Evolutionary conservation across 2,329 filamentous ascomycete species (phyloP).

Genomic region (Drechmeria coniospora): DNA sequence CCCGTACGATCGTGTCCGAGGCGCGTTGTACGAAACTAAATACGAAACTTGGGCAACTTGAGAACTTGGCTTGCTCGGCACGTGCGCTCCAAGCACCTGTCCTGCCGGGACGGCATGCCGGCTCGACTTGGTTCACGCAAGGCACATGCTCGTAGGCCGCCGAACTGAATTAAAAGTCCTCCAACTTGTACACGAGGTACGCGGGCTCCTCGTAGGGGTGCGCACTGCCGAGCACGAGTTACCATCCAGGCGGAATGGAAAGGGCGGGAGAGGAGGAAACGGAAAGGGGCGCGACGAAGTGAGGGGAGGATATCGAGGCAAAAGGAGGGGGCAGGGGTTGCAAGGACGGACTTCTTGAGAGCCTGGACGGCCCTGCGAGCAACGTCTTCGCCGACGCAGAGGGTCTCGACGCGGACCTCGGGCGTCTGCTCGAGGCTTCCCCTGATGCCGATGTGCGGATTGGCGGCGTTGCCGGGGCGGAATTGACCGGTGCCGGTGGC

Average conservation of each 20-base stretch:
- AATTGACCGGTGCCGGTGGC: conserved; percentile 48
- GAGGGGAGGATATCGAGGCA: too few relatives aligned
- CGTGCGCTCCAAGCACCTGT: too few relatives aligned
- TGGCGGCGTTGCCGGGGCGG: conserved; percentile 42
- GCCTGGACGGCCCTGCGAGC: conserved; percentile 42
- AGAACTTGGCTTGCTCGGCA: too few relatives aligned
- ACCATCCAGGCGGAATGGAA: too few relatives aligned
- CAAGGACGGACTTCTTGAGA: conserved; percentile 47
- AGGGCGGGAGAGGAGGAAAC: too few relatives aligned
- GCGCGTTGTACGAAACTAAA: too few relatives aligned
- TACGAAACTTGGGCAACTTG: too few relatives aligned
- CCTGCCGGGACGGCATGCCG: too few relatives aligned
- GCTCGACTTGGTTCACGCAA: too few relatives aligned
- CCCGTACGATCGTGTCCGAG: too few relatives aligned
- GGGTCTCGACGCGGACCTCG: conserved; percentile 47
- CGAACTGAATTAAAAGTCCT: conserved; percentile 23
- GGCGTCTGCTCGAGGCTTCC: conserved; percentile 42
- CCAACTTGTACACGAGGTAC: conserved; percentile 31
- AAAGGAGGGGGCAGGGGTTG: too few relatives aligned
- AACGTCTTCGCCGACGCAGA: conserved; percentile 44
- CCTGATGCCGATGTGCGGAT: conserved; percentile 44
- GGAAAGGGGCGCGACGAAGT: too few relatives aligned
- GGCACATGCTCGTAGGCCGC: neutral
- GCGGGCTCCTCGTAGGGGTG: conserved; percentile 38
- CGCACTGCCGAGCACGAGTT: conserved; percentile 13